Conservation (phyloP, 345 rosid genomes). For the Arabidopsis thaliana region TAIR10.1 NC_003070.9:19184501-19185000, state of each 20-base stretch:
- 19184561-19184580: conserved; percentile 95
- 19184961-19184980: background rate
- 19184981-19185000: background rate
- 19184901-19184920: conserved; percentile 3
- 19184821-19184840: background rate
- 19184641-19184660: conserved; percentile 75
- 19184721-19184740: conserved; percentile 24
- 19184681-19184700: background rate
- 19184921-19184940: conserved; percentile 1
- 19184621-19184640: conserved; percentile 95
- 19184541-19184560: conserved; percentile 24
- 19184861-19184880: conserved; percentile 1
- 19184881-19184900: background rate
- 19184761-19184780: background rate
- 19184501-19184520: conserved; percentile 7
- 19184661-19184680: conserved; percentile 13
- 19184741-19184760: background rate
- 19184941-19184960: conserved; percentile 16
- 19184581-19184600: conserved; percentile 98
- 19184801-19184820: background rate
- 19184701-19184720: background rate
- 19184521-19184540: conserved; percentile 23
- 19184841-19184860: conserved; percentile 21
- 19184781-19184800: background rate
- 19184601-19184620: conserved; percentile 95